A percentile compares a stretch with the other conserved stretches of the same genome.
These are phyloP conservation scores for Linnemannia elongata DNA, from an alignment of 192 early-diverging fungal genomes.

Conservation along the genomic window DNA sequence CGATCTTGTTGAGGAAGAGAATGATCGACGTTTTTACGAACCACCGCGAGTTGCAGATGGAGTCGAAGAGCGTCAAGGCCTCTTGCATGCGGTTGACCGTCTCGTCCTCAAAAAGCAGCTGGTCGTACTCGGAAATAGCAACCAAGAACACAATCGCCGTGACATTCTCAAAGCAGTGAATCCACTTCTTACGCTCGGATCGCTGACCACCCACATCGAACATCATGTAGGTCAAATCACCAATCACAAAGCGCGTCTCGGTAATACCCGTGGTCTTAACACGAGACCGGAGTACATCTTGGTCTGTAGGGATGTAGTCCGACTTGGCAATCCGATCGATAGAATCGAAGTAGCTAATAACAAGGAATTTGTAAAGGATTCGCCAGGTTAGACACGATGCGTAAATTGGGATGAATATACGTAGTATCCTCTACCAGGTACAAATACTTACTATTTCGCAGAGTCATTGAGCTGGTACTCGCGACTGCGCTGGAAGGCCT, in stretches of 20 bases:
- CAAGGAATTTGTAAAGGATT: not conserved
- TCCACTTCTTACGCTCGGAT: conserved; percentile 99
- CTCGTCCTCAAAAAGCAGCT: conserved; percentile 95
- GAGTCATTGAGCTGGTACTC: conserved; percentile 99
- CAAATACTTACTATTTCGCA: conserved; percentile 83
- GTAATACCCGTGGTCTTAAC: conserved; percentile 99
- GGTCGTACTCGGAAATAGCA: conserved; percentile 96
- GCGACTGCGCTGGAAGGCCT: conserved; percentile 82
- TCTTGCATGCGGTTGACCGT: conserved; percentile 97
- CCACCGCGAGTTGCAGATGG: conserved; percentile 98
- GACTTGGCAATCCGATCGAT: conserved; percentile 87
- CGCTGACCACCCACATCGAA: conserved; percentile 99
- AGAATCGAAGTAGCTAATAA: conserved; percentile 90
- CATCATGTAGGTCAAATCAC: conserved; percentile 95
- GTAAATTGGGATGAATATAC: not conserved
- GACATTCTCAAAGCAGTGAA: conserved; percentile 98
- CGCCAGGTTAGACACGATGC: not conserved
- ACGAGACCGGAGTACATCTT: conserved; percentile 96
- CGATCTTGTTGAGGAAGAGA: conserved; percentile 98
- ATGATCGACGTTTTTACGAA: conserved; percentile 98
- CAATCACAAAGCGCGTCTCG: conserved; percentile 93
- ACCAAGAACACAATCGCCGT: conserved; percentile 96
- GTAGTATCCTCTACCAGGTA: not conserved
- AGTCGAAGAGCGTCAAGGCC: conserved; percentile 96
- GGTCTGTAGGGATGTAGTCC: conserved; percentile 91